Evolutionary conservation across 2,329 filamentous ascomycete species (phyloP).

Genomic region (Beauveria bassiana): DNA sequence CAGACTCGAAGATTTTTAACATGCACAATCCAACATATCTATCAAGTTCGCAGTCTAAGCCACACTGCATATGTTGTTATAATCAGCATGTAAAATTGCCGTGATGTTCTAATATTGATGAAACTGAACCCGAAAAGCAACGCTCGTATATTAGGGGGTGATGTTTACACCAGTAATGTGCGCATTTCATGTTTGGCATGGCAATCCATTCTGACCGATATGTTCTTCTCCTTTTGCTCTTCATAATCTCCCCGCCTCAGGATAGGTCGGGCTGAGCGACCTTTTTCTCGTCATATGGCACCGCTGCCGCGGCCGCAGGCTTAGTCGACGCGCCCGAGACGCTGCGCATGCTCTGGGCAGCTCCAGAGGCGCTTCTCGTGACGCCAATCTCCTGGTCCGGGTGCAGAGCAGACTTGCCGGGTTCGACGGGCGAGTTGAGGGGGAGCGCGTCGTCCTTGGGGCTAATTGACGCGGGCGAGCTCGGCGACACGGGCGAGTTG

Average conservation of each 20-base stretch:
- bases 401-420: background rate
- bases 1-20: too few species aligned
- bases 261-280: background rate
- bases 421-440: background rate
- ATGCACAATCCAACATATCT: too few species aligned
- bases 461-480: background rate
- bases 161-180: conserved; percentile 3
- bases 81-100: background rate
- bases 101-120: background rate
- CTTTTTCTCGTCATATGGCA: conserved; percentile 3
- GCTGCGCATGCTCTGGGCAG: conserved; percentile 23
- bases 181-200: background rate
- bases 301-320: background rate
- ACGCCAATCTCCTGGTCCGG: conserved; percentile 8
- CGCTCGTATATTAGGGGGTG: conserved; percentile 4
- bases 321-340: background rate
- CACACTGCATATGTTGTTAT: too few species aligned
- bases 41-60: background rate
- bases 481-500: conserved; percentile 17
- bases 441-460: conserved; percentile 1
- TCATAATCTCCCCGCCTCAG: background rate
- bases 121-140: background rate
- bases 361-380: conserved; percentile 8
- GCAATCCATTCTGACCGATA: background rate
- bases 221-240: background rate